Evolutionary conservation across 192 early-diverging fungal genomes (phyloP).

Genomic region (Thamnidium elegans): DNA sequence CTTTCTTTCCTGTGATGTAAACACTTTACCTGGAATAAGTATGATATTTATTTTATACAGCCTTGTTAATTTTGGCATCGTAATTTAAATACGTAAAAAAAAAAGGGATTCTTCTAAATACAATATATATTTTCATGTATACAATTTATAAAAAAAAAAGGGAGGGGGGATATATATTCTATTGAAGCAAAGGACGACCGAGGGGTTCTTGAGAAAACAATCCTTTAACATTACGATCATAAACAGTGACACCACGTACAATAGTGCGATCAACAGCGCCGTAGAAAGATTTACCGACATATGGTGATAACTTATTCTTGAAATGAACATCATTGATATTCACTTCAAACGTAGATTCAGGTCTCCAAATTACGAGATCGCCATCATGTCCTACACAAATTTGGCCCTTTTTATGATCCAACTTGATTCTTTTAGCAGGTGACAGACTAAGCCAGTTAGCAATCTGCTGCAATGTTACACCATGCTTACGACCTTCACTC

Average conservation of each 20-base stretch:
- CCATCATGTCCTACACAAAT: slow-evolving; percentile 69
- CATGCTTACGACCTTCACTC: slow-evolving; percentile 71
- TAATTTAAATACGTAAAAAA: no score
- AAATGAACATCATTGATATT: slow-evolving; percentile 65
- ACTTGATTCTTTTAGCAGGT: slow-evolving; percentile 59
- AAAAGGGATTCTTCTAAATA: no score
- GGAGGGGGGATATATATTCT: background rate
- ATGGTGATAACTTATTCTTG: slow-evolving; percentile 80
- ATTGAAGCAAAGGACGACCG: slow-evolving; percentile 1
- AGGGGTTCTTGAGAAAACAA: slow-evolving; percentile 17
- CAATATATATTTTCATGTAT: background rate
- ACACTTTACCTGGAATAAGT: no score
- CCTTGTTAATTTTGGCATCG: no score
- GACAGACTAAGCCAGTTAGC: slow-evolving; percentile 58
- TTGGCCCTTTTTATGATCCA: slow-evolving; percentile 65
- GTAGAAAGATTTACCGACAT: slow-evolving; percentile 56
- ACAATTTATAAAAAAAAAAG: background rate
- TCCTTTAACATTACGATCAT: slow-evolving; percentile 8
- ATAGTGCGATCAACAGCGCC: slow-evolving; percentile 71
- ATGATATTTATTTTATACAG: no score
- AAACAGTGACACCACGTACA: slow-evolving; percentile 61
- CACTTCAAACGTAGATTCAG: slow-evolving; percentile 55
- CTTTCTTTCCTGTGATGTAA: no score
- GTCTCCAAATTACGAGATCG: slow-evolving; percentile 78
- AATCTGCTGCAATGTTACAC: slow-evolving; percentile 41